These are phyloP conservation scores for Tephrocybe sp. DNA, from an alignment of 768 basidiomycete genomes.

Conservation along the genomic window DNA sequence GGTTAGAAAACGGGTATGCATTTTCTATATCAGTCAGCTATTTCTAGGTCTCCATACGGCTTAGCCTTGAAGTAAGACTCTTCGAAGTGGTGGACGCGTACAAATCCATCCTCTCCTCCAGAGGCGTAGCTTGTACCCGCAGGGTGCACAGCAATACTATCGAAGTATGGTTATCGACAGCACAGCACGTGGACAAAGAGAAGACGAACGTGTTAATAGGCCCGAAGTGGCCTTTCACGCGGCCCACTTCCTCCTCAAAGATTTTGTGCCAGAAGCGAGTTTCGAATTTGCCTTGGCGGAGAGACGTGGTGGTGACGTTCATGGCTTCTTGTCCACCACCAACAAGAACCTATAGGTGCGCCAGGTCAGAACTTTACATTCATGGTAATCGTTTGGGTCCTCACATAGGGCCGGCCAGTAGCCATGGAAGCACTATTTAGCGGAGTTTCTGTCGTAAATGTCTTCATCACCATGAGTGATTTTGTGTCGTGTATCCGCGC, in stretches of 20 bases:
- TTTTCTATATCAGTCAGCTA: constrained; percentile 39
- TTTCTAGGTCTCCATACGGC: constrained; percentile 89
- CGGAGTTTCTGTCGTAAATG: constrained; percentile 89
- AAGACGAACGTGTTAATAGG: constrained; percentile 88
- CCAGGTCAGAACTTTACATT: neutral
- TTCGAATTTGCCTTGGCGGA: constrained; percentile 96
- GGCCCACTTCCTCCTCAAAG: constrained; percentile 94
- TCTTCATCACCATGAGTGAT: constrained; percentile 88
- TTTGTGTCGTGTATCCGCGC: constrained; percentile 92
- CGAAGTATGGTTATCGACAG: constrained; percentile 4
- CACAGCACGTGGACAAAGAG: neutral
- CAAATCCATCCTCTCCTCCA: constrained; percentile 95
- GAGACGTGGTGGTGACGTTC: constrained; percentile 92
- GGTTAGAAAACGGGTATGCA: constrained; percentile 5
- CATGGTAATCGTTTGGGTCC: neutral
- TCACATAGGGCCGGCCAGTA: constrained; percentile 75
- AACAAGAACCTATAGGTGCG: constrained; percentile 61
- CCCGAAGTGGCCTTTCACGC: constrained; percentile 97
- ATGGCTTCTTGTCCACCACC: constrained; percentile 99
- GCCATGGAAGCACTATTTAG: constrained; percentile 91
- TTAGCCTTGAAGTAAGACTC: constrained; percentile 90
- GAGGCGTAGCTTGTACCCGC: constrained; percentile 86
- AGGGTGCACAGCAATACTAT: constrained; percentile 90
- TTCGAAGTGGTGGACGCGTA: constrained; percentile 90
- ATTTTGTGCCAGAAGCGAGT: constrained; percentile 97